Conservation (phyloP, 2,329 filamentous ascomycete species). For the Pseudocercospora eumusae region DNA sequence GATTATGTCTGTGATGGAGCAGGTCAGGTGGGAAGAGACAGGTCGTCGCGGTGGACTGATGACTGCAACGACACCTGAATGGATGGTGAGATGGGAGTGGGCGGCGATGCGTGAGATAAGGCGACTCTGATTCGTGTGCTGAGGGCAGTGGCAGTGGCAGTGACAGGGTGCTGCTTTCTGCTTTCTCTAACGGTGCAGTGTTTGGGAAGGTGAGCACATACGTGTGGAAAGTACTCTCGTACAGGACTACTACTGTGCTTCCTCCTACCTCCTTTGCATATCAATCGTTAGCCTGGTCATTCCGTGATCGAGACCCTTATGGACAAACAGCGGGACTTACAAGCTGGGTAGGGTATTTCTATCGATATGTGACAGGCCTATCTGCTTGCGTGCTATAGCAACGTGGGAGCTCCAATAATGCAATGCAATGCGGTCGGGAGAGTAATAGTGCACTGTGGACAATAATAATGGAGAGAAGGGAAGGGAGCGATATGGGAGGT, state of each 20-base stretch:
- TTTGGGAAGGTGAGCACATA: background rate
- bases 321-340: background rate
- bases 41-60: background rate
- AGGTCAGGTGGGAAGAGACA: background rate
- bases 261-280: background rate
- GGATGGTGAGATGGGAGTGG: background rate
- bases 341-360: too few species aligned
- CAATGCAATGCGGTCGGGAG: too few species aligned
- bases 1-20: constrained; percentile 7
- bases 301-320: background rate
- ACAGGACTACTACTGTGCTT: too few species aligned
- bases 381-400: background rate
- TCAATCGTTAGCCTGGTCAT: background rate
- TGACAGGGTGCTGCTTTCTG: constrained; percentile 10
- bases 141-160: constrained; percentile 1
- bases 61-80: constrained; percentile 1
- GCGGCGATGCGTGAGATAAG: constrained; percentile 6
- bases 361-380: background rate
- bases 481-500: background rate
- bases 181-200: background rate
- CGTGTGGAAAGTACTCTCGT: constrained; percentile 1
- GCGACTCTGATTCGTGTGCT: constrained; percentile 2
- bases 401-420: background rate
- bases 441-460: too few species aligned
- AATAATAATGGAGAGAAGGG: background rate